Evolutionary conservation across 768 basidiomycete genomes (phyloP), one percentile per base, ranked within the genome.

Genomic region (Lactarius akahatsu): DNA sequence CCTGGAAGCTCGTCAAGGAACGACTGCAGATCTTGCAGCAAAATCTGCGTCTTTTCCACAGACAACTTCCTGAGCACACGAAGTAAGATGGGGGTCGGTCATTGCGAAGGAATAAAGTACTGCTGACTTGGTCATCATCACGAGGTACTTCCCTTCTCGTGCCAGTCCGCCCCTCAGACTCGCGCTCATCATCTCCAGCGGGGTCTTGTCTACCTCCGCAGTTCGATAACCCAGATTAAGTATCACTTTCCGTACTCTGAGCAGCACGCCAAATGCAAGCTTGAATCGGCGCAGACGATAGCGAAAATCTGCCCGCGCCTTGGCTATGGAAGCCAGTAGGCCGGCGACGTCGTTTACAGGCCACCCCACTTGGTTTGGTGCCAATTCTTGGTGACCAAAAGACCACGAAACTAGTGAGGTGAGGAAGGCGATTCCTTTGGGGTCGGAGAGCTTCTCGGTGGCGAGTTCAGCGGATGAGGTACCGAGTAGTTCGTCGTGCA

Each of bases 191-290:
- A 83, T 70, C 28, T 81, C 79, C 58, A 74, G 76, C 32, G 62
- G 45, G 36, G 40, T 58, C 45, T 61, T 64, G 54, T 64, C 71
- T 63, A 63, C n/a, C 67, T 71, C 78, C 76, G 77, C 68, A 18
- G 32, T 30, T 23, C 61, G 59, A 69, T 82, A 79, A 8, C 82
- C 85, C 28, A 80, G 73, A 3, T 73, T 69, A 20, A 74, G 67
- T 73, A 88, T 77, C 45, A 83, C 81, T 4, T 70, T 66, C 57
- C 83, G 82, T 0, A 87, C 72, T 1, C 76, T 70, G 11, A 77
- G 72, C 59, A 87, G 71, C 20, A 88, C 59, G 20, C 77, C 74
- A 67, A 87, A 85, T 8, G 80, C 84, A 1, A 86, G 70, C 2
- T 83, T 81, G 50, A 85, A 66, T 23, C 73, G 65, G 26, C 74